These are phyloP conservation scores for Suhomyces sp. DNA, from an alignment of 805 yeast species.

Conservation along the genomic window DNA sequence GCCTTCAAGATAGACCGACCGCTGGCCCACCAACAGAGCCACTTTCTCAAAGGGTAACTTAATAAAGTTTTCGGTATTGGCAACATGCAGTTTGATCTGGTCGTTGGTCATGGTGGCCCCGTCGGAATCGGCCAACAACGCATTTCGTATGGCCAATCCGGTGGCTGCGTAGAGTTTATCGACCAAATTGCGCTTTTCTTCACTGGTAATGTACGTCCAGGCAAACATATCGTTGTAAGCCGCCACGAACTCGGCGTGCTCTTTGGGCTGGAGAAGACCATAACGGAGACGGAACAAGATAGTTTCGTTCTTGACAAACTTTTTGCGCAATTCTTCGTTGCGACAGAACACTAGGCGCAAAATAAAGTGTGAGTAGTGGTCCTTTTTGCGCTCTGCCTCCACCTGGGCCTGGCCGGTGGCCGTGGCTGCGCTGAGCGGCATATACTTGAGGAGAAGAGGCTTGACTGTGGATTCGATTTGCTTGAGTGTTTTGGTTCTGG, in stretches of 20 bases:
- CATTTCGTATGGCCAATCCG: constrained; percentile 38
- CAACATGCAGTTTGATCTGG: constrained; percentile 48
- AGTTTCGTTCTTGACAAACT: constrained; percentile 77
- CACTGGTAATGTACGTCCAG: constrained; percentile 64
- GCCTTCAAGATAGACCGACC: constrained; percentile 60
- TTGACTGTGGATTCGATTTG: constrained; percentile 66
- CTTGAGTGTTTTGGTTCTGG: constrained; percentile 58
- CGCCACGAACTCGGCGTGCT: constrained; percentile 69
- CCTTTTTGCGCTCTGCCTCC: constrained; percentile 71
- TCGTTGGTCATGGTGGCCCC: constrained; percentile 42
- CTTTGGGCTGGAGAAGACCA: constrained; percentile 56
- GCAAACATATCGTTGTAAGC: constrained; percentile 54
- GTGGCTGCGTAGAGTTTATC: constrained; percentile 56
- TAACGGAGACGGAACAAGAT: constrained; percentile 72
- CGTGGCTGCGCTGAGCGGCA: constrained; percentile 57
- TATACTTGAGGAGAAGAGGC: constrained; percentile 58
- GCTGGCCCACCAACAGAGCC: constrained; percentile 67
- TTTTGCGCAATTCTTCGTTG: constrained; percentile 72
- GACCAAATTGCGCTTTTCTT: constrained; percentile 54
- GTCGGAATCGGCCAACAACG: constrained; percentile 22
- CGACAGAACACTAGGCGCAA: constrained; percentile 87
- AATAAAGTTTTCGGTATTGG: constrained; percentile 59
- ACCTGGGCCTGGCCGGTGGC: constrained; percentile 34
- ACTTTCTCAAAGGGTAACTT: constrained; percentile 88
- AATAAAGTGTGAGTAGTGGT: constrained; percentile 88